Conservation (phyloP, 2,329 filamentous ascomycete genomes). For the Bisporella sp. region DNA sequence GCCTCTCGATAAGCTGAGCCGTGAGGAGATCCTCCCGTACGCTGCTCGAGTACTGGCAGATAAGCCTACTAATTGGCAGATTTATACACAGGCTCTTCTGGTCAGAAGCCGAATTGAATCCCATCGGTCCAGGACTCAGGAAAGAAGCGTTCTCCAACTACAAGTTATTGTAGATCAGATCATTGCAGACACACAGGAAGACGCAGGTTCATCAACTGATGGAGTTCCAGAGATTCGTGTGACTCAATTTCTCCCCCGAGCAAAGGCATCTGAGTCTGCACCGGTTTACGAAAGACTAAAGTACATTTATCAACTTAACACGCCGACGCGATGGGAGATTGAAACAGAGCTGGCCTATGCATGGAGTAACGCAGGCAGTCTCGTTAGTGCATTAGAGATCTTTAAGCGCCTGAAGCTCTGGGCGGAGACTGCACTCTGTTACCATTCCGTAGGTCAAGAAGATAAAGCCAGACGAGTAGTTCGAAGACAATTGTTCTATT, state of each 20-base stretch:
- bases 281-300: conserved; percentile 67
- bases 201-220: conserved; percentile 15
- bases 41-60: conserved; percentile 82
- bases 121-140: conserved; percentile 78
- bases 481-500: conserved; percentile 70
- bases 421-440: conserved; percentile 87
- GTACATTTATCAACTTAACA: conserved; percentile 77
- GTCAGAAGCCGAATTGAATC: conserved; percentile 87
- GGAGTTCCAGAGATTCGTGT: conserved; percentile 42
- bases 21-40: conserved; percentile 91
- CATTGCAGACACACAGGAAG: conserved; percentile 65
- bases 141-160: conserved; percentile 83
- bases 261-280: conserved; percentile 71
- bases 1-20: conserved; percentile 74
- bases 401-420: conserved; percentile 91
- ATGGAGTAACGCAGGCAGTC: conserved; percentile 84
- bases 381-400: conserved; percentile 88
- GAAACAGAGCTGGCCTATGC: conserved; percentile 87
- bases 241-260: conserved; percentile 73
- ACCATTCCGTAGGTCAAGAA: conserved; percentile 51
- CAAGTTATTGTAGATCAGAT: conserved; percentile 95
- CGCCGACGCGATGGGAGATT: conserved; percentile 86
- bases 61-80: conserved; percentile 93
- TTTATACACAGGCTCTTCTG: conserved; percentile 89
- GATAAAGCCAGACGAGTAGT: conserved; percentile 74